Conservation (phyloP, 2,329 filamentous ascomycete species). For the Botrytis aclada region DNA sequence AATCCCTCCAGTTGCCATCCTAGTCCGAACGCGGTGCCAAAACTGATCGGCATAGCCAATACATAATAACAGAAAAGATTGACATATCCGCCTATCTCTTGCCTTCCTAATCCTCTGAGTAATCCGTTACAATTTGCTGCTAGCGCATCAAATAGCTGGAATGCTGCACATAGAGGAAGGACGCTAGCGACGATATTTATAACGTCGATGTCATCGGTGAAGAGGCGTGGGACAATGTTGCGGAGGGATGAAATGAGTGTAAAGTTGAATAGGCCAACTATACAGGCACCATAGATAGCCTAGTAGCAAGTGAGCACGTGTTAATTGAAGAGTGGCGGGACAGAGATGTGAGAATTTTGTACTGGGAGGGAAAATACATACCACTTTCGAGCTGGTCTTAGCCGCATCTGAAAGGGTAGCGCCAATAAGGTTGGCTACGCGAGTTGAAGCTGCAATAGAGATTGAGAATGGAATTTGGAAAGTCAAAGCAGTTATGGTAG, state of each 20-base stretch:
- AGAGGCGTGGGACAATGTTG: constrained; percentile 71
- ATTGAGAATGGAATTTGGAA: constrained; percentile 93
- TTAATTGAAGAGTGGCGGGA: constrained; percentile 3
- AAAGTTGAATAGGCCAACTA: constrained; percentile 79
- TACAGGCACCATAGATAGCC: constrained; percentile 60
- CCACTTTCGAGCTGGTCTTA: constrained; percentile 73
- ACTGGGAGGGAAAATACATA: constrained; percentile 23
- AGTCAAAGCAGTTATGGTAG: constrained; percentile 73
- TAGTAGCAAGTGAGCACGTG: constrained; percentile 22
- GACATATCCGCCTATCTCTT: constrained; percentile 85
- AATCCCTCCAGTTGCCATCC: constrained; percentile 76
- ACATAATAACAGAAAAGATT: constrained; percentile 85
- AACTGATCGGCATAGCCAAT: constrained; percentile 79
- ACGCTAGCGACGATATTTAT: constrained; percentile 64
- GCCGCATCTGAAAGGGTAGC: constrained; percentile 79
- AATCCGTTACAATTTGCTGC: constrained; percentile 79
- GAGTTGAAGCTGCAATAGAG: constrained; percentile 81
- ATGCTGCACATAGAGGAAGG: constrained; percentile 78
- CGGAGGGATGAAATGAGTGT: constrained; percentile 65
- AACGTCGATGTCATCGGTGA: constrained; percentile 71
- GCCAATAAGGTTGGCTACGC: constrained; percentile 88
- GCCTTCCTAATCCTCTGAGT: constrained; percentile 80
- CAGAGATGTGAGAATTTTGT: neutral
- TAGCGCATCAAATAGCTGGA: constrained; percentile 85
- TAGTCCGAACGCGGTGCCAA: constrained; percentile 73